A percentile compares a stretch with the other conserved stretches of the same genome.
Evolutionary conservation across 164 flowering plant species (phyloP).

Genomic region (Cinnamomum micranthum): DNA sequence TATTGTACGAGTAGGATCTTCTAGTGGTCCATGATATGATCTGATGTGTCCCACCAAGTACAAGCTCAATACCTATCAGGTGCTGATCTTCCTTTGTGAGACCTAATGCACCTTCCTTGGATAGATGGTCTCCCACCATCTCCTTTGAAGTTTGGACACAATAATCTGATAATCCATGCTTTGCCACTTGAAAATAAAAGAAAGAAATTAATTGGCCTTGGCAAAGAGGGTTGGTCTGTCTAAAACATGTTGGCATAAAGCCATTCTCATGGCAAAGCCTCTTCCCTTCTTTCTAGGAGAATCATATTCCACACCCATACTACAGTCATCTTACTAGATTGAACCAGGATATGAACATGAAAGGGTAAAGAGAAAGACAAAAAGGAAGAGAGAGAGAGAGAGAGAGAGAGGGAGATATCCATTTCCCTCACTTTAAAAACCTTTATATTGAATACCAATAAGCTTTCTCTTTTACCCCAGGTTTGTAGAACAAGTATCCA

Average conservation of each 20-base stretch:
- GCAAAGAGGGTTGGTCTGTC: too few species aligned
- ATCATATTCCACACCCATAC: not conserved
- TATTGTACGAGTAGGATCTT: too few species aligned
- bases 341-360: conserved; percentile 1
- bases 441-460: conserved; percentile 7
- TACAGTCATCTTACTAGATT: not conserved
- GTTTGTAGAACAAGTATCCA: conserved; percentile 17
- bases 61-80: too few species aligned
- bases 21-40: too few species aligned
- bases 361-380: conserved; percentile 20
- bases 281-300: not conserved
- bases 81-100: too few species aligned
- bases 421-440: conserved; percentile 12
- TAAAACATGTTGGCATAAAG: not conserved
- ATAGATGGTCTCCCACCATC: not conserved
- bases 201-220: too few species aligned
- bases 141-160: not conserved
- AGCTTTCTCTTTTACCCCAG: conserved; percentile 1
- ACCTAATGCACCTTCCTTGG: too few species aligned
- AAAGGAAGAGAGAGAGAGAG: conserved; percentile 11
- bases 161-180: too few species aligned
- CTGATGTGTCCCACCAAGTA: too few species aligned
- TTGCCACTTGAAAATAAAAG: too few species aligned
- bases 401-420: conserved; percentile 5
- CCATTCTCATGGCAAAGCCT: not conserved